Evolutionary conservation across 495 filamentous ascomycete species (phyloP).

Genomic region (Xylaria bambusicola): DNA sequence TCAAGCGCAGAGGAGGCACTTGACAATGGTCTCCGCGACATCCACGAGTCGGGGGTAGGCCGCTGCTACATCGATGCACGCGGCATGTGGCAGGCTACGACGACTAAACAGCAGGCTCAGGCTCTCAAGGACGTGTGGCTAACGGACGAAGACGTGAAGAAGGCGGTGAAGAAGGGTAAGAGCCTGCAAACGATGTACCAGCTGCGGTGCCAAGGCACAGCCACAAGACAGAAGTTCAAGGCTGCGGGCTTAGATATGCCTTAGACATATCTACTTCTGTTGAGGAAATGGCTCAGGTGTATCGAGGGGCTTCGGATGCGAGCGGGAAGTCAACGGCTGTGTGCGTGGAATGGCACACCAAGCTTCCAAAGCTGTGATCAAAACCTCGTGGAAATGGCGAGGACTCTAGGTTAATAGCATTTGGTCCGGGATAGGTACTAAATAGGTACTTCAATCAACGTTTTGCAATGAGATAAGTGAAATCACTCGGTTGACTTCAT

Average conservation of each 20-base stretch:
- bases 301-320: no score
- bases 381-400: no score
- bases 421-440: no score
- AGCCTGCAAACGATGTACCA: background rate
- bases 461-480: no score
- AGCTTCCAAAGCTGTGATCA: no score
- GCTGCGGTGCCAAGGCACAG: background rate
- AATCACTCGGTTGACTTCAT: no score
- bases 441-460: no score
- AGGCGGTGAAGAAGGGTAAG: background rate
- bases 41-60: background rate
- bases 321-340: no score
- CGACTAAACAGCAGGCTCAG: conserved; percentile 1
- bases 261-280: no score
- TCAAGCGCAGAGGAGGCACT: conserved; percentile 1
- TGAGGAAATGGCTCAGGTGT: no score
- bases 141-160: conserved; percentile 1
- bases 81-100: background rate
- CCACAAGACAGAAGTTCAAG: background rate
- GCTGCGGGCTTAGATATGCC: conserved; percentile 9
- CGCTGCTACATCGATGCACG: conserved; percentile 4
- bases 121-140: conserved; percentile 4
- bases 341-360: no score
- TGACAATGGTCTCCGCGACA: background rate
- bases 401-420: no score